phyloP scores from a whole-genome alignment of 2,329 filamentous ascomycete genomes.

The Paecilomyces formosus region DNA sequence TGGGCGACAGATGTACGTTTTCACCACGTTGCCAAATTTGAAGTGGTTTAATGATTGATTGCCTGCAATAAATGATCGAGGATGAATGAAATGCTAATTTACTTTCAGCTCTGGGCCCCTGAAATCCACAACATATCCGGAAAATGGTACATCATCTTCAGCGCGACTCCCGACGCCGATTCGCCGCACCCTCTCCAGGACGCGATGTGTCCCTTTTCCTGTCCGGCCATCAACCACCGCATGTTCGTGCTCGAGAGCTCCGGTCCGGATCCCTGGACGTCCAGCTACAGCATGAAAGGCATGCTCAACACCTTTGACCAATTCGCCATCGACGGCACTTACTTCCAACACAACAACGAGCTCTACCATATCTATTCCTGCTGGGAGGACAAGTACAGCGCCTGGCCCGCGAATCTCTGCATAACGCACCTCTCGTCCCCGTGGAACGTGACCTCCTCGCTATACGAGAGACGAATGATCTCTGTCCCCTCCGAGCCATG shows the following conservation, averaged over 20 bases:
- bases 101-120: conserved; percentile 44
- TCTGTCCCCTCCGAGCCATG: conserved; percentile 41
- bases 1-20: conserved; percentile 27
- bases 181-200: conserved; percentile 39
- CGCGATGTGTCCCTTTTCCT: conserved; percentile 42
- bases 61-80: too few relatives aligned
- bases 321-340: conserved; percentile 49
- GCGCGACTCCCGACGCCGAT: conserved; percentile 42
- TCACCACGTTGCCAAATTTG: too few relatives aligned
- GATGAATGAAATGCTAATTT: conserved; percentile 25
- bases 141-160: conserved; percentile 48
- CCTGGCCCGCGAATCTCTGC: conserved; percentile 47
- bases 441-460: conserved; percentile 39
- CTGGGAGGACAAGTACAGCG: conserved; percentile 31
- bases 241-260: conserved; percentile 44
- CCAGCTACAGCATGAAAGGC: conserved; percentile 37
- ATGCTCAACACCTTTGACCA: conserved; percentile 46
- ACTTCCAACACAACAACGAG: conserved; percentile 37
- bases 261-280: conserved; percentile 38
- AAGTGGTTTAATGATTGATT: too few relatives aligned
- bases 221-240: conserved; percentile 44
- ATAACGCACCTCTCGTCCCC: conserved; percentile 41
- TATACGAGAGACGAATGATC: conserved; percentile 41
- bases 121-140: conserved; percentile 42
- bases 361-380: conserved; percentile 37